Conservation (phyloP, 2,329 filamentous ascomycete species). For the Aspergillus luchuensis region DNA sequence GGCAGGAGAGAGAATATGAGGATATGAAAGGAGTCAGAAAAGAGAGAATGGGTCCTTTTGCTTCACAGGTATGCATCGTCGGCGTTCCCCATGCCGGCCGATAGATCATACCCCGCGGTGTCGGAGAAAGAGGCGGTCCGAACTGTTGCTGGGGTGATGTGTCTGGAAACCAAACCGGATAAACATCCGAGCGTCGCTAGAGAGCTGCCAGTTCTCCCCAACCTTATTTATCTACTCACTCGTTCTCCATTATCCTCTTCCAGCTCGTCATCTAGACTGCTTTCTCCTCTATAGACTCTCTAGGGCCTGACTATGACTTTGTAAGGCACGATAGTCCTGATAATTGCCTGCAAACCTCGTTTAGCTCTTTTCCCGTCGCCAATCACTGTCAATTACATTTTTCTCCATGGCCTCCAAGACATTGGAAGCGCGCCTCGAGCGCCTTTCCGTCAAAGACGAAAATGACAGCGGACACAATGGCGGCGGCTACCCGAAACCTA, state of each 20-base stretch:
- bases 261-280: slow-evolving; percentile 2
- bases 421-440: slow-evolving; percentile 86
- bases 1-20: no score
- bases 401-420: slow-evolving; percentile 70
- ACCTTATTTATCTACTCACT: slow-evolving; percentile 9
- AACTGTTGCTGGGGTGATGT: slow-evolving; percentile 32
- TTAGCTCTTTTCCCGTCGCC: slow-evolving; percentile 11
- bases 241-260: slow-evolving; percentile 11
- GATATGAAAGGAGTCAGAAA: background rate
- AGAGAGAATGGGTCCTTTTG: background rate
- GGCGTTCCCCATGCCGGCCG: background rate
- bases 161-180: slow-evolving; percentile 9
- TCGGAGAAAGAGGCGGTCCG: slow-evolving; percentile 38
- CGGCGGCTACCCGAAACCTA: slow-evolving; percentile 68
- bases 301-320: background rate
- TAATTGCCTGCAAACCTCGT: slow-evolving; percentile 10
- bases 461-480: slow-evolving; percentile 65
- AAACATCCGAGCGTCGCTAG: slow-evolving; percentile 20
- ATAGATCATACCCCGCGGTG: slow-evolving; percentile 29
- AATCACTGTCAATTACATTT: slow-evolving; percentile 6
- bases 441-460: slow-evolving; percentile 85
- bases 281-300: background rate
- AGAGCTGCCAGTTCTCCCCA: slow-evolving; percentile 14
- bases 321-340: background rate
- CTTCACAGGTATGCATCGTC: background rate